Evolutionary conservation across 306 rosid species (phyloP).

Genomic region (Quercus aquifolioides): DNA sequence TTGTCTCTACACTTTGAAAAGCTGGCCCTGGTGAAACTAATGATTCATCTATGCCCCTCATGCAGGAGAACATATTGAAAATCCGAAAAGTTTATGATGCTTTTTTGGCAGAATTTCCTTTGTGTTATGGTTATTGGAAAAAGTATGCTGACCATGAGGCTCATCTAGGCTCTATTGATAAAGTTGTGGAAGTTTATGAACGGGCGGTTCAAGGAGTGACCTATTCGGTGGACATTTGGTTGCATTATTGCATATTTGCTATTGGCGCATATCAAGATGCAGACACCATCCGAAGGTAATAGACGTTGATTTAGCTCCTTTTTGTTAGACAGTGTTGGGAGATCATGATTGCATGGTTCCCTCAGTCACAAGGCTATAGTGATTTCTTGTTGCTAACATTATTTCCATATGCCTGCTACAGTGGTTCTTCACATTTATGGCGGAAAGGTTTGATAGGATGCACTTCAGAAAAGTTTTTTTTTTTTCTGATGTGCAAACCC

Average conservation of each 20-base stretch:
- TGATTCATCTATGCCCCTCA: slow-evolving; percentile 8
- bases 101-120: slow-evolving; percentile 88
- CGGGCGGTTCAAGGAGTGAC: slow-evolving; percentile 97
- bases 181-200: slow-evolving; percentile 95
- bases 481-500: slow-evolving; percentile 53
- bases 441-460: slow-evolving; percentile 80
- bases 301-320: slow-evolving; percentile 28
- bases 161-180: slow-evolving; percentile 72
- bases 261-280: slow-evolving; percentile 88
- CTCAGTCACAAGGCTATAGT: slow-evolving; percentile 52
- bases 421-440: slow-evolving; percentile 75
- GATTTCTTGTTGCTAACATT: slow-evolving; percentile 60
- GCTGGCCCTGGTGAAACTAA: slow-evolving; percentile 6
- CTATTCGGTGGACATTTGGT: slow-evolving; percentile 97
- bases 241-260: slow-evolving; percentile 97
- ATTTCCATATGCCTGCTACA: slow-evolving; percentile 79
- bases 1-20: not conserved
- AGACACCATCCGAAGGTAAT: slow-evolving; percentile 94
- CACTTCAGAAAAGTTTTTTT: slow-evolving; percentile 41
- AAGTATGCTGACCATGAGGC: slow-evolving; percentile 99
- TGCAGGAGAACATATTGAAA: slow-evolving; percentile 83
- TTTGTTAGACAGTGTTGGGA: slow-evolving; percentile 27
- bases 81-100: slow-evolving; percentile 89
- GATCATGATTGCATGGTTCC: slow-evolving; percentile 38
- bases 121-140: slow-evolving; percentile 99